These are phyloP conservation scores for Xerocomus minutiporus DNA, from an alignment of 1,284 basidiomycete genomes.

Conservation along the genomic window DNA sequence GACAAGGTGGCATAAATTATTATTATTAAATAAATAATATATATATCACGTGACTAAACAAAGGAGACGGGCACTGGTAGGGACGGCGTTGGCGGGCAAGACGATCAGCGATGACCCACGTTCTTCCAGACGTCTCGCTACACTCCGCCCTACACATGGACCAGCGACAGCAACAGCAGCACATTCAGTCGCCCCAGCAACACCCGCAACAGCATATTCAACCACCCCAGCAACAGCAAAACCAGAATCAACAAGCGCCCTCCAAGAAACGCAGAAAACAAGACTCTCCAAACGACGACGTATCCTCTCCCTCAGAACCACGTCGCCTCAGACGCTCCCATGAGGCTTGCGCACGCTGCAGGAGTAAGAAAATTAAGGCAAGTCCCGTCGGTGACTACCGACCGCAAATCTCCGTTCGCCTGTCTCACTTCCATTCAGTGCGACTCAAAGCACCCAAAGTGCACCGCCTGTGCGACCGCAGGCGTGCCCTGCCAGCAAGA, in stretches of 20 bases:
- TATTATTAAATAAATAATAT: neutral
- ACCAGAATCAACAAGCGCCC: slow-evolving; percentile 34
- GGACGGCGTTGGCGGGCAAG: neutral
- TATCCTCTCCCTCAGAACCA: slow-evolving; percentile 55
- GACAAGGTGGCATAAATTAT: neutral
- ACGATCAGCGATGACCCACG: slow-evolving; percentile 41
- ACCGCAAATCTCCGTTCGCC: slow-evolving; percentile 68
- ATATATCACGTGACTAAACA: slow-evolving; percentile 14
- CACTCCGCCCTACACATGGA: slow-evolving; percentile 66
- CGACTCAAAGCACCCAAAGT: slow-evolving; percentile 81
- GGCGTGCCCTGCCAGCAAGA: slow-evolving; percentile 77
- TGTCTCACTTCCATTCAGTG: slow-evolving; percentile 45
- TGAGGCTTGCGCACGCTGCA: slow-evolving; percentile 83
- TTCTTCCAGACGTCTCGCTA: slow-evolving; percentile 48
- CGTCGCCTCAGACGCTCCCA: slow-evolving; percentile 77
- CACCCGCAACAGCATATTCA: slow-evolving; percentile 21
- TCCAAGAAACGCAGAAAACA: slow-evolving; percentile 57
- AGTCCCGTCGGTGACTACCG: slow-evolving; percentile 79
- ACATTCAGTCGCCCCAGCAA: slow-evolving; percentile 31
- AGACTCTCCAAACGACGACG: slow-evolving; percentile 51
- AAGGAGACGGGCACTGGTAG: slow-evolving; percentile 17
- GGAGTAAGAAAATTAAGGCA: slow-evolving; percentile 91
- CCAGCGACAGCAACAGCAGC: slow-evolving; percentile 46
- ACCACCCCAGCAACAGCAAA: slow-evolving; percentile 22
- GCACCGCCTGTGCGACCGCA: slow-evolving; percentile 74